A percentile compares a stretch with the other conserved stretches of the same genome.
Conservation (phyloP, 148 eudicot species). For the Polygonum aviculare region DNA sequence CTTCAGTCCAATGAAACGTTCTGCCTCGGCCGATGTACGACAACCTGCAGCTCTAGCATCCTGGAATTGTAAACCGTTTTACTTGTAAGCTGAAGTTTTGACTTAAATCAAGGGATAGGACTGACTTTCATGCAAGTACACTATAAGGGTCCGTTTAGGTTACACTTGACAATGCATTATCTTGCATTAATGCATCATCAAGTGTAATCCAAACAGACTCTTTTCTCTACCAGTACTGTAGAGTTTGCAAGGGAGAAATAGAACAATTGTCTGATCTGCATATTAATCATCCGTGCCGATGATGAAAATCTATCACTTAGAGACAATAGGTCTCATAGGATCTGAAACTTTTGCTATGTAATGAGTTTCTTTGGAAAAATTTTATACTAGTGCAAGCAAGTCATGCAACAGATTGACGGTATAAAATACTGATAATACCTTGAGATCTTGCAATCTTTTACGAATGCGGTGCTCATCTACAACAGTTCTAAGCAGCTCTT, state of each 20-base stretch:
- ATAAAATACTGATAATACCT: slow-evolving; percentile 35
- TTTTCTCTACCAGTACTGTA: background rate
- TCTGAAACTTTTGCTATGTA: background rate
- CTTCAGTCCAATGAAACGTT: slow-evolving; percentile 53
- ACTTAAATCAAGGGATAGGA: background rate
- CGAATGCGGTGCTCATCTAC: slow-evolving; percentile 68
- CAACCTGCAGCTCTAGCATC: slow-evolving; percentile 98
- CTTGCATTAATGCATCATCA: background rate
- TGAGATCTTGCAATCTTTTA: slow-evolving; percentile 66
- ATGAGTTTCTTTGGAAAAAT: background rate
- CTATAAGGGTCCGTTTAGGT: too few relatives aligned
- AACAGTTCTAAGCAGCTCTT: slow-evolving; percentile 57
- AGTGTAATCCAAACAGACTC: background rate
- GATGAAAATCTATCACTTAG: background rate
- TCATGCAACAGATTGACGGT: background rate
- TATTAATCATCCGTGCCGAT: background rate
- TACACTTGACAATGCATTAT: too few relatives aligned
- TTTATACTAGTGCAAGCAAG: background rate
- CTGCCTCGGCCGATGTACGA: slow-evolving; percentile 78
- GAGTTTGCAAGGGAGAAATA: background rate
- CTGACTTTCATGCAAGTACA: background rate
- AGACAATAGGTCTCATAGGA: background rate
- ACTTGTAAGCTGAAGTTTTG: background rate
- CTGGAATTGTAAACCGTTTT: slow-evolving; percentile 29
- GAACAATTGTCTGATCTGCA: too few relatives aligned